phyloP scores from a whole-genome alignment of 1,284 basidiomycete genomes.

The Ustilago tritici region DNA sequence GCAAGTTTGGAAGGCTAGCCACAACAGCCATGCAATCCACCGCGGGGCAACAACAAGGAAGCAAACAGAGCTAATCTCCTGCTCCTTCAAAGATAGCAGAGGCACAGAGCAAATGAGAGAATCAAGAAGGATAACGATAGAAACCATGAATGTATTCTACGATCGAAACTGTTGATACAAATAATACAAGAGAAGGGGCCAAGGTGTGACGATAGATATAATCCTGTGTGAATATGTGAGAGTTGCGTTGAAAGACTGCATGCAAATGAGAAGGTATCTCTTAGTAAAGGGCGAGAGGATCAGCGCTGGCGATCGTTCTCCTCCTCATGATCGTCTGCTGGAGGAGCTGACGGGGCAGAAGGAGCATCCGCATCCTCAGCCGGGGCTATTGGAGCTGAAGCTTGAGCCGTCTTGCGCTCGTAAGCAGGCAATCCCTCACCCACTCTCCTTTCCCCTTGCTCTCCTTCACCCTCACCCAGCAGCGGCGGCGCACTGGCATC shows the following conservation, averaged over 20 bases:
- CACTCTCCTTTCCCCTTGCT: neutral
- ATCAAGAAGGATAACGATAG: neutral
- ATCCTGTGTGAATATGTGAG: neutral
- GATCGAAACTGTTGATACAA: conserved; percentile 19
- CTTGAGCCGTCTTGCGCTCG: conserved; percentile 1
- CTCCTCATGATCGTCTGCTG: conserved; percentile 10
- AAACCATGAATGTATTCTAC: neutral
- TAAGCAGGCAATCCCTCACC: conserved; percentile 21
- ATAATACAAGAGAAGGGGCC: conserved; percentile 21
- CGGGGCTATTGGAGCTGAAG: neutral
- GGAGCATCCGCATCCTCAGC: neutral
- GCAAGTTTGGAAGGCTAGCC: too few species aligned
- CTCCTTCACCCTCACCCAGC: conserved; percentile 7
- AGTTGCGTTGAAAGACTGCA: too few species aligned
- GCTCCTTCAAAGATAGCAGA: neutral
- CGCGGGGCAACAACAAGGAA: too few species aligned
- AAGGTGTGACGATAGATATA: neutral
- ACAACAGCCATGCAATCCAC: too few species aligned
- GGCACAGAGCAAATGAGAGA: neutral
- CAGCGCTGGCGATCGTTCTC: neutral
- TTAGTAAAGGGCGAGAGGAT: neutral
- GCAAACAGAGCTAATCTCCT: too few species aligned
- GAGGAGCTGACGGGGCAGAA: conserved; percentile 20
- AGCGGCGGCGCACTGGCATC: conserved; percentile 26
- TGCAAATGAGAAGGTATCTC: neutral